Evolutionary conservation across 2,329 filamentous ascomycete species (phyloP), one percentile per base, ranked within the genome.

Genomic region (Orbilia quercus): DNA sequence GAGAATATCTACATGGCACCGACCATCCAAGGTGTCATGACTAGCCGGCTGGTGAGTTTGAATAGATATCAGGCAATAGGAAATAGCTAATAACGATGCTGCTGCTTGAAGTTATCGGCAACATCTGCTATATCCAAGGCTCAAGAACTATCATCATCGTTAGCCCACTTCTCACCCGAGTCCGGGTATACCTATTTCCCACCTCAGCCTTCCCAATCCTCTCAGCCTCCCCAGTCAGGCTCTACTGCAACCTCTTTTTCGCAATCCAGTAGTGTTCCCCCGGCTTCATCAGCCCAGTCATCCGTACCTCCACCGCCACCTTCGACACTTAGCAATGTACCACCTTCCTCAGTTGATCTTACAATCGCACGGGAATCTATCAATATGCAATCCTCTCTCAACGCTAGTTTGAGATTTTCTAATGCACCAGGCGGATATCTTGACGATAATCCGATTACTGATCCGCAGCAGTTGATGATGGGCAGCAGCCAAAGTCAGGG

Each of bases 1-100:
- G 86, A 88, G 76, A 87, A 89, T 64, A 85, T 90, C 1, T 89
- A 89, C 78, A 87, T 88, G 84, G 87, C 88, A 9, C 87, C 88
- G 1, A 85, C 84, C 1, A 76, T 89, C 23, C 84, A 83, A 2
- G 86, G 89, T 77, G 83, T 89, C 6, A 79, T 90, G 16, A 84
- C 84, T 47, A 85, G 85, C 58, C 82, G 86, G 77, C 84, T 89
- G 75, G 87, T 89, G 47, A 53, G 50, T 42, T 25, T 58, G 7
- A 40, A 16, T 4, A n/a, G 7, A 16, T 79, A 47, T 1, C 51
- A 75, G 22, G 7, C 65, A 75, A 47, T 75, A 51, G 64, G 55
- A 20, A 28, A 16, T 22, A 53, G 42, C 66, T 72, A 54, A 72
- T 47, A 38, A 51, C 25, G 31, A 38, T 25, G 23, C 53, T 25